Conservation (phyloP, 2,329 filamentous ascomycete species). For the Exophiala dermatitidis region DNA sequence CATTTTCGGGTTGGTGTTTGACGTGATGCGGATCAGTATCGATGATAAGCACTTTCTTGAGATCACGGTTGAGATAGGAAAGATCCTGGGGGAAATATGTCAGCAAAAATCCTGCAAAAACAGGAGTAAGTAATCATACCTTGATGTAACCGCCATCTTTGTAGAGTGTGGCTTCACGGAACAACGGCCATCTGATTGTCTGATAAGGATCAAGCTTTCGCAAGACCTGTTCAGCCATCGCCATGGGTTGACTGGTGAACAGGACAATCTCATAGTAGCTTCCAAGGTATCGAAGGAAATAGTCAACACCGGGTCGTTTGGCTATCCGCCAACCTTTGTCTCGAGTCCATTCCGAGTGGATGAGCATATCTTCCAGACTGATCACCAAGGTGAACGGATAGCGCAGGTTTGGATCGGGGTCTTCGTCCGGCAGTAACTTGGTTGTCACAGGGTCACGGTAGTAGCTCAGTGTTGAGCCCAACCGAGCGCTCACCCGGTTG, state of each 20-base stretch:
- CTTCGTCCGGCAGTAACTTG: conserved; percentile 68
- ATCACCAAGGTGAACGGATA: conserved; percentile 89
- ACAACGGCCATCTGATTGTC: conserved; percentile 91
- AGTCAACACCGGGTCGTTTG: conserved; percentile 91
- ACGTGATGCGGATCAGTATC: conserved; percentile 80
- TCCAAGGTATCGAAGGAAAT: conserved; percentile 92
- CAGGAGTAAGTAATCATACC: conserved; percentile 45
- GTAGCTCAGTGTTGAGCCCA: conserved; percentile 71
- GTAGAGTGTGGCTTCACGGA: conserved; percentile 93
- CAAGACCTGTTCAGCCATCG: conserved; percentile 77
- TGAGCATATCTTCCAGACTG: conserved; percentile 84
- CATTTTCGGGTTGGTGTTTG: conserved; percentile 89
- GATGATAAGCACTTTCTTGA: conserved; percentile 90
- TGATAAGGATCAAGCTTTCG: conserved; percentile 92
- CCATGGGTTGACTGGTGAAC: conserved; percentile 82
- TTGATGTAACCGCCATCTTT: conserved; percentile 95
- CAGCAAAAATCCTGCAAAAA: conserved; percentile 16
- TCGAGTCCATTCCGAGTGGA: conserved; percentile 90
- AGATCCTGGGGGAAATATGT: conserved; percentile 58
- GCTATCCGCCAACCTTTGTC: conserved; percentile 93
- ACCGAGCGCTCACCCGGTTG: conserved; percentile 67
- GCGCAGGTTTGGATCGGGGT: conserved; percentile 64
- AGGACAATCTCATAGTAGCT: conserved; percentile 98
- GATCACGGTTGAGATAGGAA: conserved; percentile 92
- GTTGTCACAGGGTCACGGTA: conserved; percentile 94